A percentile compares a stretch with the other conserved stretches of the same genome.
Conservation (phyloP, 2,329 filamentous ascomycete genomes). For the Ophiostoma populinum region DNA sequence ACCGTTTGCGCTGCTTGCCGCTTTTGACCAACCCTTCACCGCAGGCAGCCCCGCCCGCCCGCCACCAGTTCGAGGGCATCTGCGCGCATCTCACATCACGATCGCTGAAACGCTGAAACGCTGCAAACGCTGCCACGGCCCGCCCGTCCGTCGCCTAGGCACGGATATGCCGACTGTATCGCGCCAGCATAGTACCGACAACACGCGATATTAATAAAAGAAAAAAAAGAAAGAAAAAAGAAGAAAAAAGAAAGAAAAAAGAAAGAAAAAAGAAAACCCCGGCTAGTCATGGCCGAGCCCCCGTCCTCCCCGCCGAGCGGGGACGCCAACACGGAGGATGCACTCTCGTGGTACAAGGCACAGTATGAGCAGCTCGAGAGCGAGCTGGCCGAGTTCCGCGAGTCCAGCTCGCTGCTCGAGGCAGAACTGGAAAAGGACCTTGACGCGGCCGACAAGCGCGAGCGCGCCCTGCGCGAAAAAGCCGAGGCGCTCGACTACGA, state of each 20-base stretch:
- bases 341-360: slow-evolving; percentile 83
- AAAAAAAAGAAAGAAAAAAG: neutral
- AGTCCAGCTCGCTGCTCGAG: slow-evolving; percentile 86
- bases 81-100: too few species aligned
- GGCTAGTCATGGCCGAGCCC: slow-evolving; percentile 25
- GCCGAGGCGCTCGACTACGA: slow-evolving; percentile 72
- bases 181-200: too few species aligned
- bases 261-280: neutral
- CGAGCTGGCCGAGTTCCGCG: slow-evolving; percentile 84
- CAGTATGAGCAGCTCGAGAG: slow-evolving; percentile 88
- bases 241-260: neutral
- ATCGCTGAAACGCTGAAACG: too few species aligned
- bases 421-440: slow-evolving; percentile 91
- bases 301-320: slow-evolving; percentile 45
- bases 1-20: too few species aligned
- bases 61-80: too few species aligned
- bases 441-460: slow-evolving; percentile 84
- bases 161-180: too few species aligned
- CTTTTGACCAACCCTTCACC: too few species aligned
- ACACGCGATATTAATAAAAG: too few species aligned
- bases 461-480: slow-evolving; percentile 71
- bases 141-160: too few species aligned
- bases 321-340: slow-evolving; percentile 45
- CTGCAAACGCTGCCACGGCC: too few species aligned
- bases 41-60: too few species aligned